These are phyloP conservation scores for Linanthus parryae DNA, from an alignment of 148 eudicot genomes.

Conservation along the genomic window DNA sequence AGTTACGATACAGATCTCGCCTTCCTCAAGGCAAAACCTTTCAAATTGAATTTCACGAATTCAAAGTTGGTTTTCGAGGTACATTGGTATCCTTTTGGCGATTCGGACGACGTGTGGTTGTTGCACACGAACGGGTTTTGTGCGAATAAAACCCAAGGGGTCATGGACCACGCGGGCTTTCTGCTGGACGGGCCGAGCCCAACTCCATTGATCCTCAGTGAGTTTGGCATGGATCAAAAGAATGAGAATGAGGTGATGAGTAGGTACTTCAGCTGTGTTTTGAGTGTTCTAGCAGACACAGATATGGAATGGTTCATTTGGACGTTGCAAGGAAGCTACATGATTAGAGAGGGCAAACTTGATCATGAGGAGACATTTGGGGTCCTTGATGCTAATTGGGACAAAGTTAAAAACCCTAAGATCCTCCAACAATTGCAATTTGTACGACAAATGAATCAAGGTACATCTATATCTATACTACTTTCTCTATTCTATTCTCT, in stretches of 20 bases:
- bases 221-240: constrained; percentile 3
- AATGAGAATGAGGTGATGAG: not conserved
- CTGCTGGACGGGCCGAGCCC: not conserved
- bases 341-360: not conserved
- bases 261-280: constrained; percentile 3
- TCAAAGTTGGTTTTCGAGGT: constrained; percentile 10
- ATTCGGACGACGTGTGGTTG: not conserved
- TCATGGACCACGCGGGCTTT: not conserved
- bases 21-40: constrained; percentile 1
- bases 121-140: constrained; percentile 1
- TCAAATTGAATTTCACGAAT: constrained; percentile 1
- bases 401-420: not conserved
- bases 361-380: constrained; percentile 2
- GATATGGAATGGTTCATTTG: constrained; percentile 5
- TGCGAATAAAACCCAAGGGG: not conserved
- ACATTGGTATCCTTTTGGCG: constrained; percentile 3
- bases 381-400: not conserved
- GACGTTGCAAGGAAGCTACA: constrained; percentile 8
- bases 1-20: not conserved
- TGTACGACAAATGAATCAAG: not conserved
- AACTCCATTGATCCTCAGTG: constrained; percentile 4
- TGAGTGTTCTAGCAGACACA: not conserved
- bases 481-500: not conserved
- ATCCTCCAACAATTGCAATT: constrained; percentile 2
- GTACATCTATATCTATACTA: not conserved